A percentile compares a stretch with the other conserved stretches of the same genome.
Conservation (phyloP, 805 yeast genomes). For the Candida arabinofermentans region DNA sequence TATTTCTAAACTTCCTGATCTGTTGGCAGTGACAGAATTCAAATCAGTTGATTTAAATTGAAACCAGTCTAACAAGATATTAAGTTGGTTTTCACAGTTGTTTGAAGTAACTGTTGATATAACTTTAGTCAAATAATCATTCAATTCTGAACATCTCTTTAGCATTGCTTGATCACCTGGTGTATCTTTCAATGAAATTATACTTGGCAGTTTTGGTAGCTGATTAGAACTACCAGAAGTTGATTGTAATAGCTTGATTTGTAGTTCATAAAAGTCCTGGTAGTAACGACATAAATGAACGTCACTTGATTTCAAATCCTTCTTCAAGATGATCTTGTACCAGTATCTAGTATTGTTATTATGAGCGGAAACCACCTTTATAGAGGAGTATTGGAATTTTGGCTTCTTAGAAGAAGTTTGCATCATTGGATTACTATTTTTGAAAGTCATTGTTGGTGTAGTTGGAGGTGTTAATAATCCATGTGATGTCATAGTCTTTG, state of each 20-base stretch:
- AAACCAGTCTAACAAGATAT: slow-evolving; percentile 28
- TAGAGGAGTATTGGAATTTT: slow-evolving; percentile 18
- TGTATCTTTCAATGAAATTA: slow-evolving; percentile 36
- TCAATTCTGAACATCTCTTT: slow-evolving; percentile 36
- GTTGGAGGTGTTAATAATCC: slow-evolving; percentile 2
- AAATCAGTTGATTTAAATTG: slow-evolving; percentile 29
- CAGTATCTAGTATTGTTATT: slow-evolving; percentile 42
- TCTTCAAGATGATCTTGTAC: slow-evolving; percentile 36
- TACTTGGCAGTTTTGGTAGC: slow-evolving; percentile 44
- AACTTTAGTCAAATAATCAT: slow-evolving; percentile 36
- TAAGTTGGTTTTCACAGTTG: neutral
- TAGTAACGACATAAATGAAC: slow-evolving; percentile 44
- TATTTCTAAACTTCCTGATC: neutral
- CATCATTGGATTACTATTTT: neutral
- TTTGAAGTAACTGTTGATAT: slow-evolving; percentile 1
- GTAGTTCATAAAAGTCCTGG: slow-evolving; percentile 48
- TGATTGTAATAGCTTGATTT: slow-evolving; percentile 29
- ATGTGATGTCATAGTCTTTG: neutral
- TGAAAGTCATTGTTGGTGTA: slow-evolving; percentile 1
- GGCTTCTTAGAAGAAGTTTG: neutral
- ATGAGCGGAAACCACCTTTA: slow-evolving; percentile 38
- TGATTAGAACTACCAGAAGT: slow-evolving; percentile 5
- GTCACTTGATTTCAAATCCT: slow-evolving; percentile 23
- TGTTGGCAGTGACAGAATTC: slow-evolving; percentile 14
- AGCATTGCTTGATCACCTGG: slow-evolving; percentile 28